Percentiles rank a stretch among this genome's conserved stretches.
Conservation (phyloP, 139 green algal species). For the Chlamydomonas sp. region DNA sequence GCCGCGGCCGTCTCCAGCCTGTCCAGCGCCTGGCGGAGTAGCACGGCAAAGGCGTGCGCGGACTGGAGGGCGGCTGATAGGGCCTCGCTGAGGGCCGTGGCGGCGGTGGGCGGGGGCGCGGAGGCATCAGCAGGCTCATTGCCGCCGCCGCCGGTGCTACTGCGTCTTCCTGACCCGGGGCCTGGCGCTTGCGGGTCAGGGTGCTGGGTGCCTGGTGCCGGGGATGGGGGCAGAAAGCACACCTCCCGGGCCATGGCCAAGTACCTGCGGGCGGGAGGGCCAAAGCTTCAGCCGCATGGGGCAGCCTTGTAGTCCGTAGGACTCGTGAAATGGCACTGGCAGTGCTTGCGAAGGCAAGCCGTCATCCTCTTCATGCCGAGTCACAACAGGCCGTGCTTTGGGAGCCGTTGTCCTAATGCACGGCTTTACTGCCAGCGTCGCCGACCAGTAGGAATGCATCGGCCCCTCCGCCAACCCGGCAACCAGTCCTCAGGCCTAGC, state of each 20-base stretch:
- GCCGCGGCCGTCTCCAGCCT: neutral
- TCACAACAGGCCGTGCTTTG: too few species aligned
- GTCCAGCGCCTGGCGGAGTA: slow-evolving; percentile 11
- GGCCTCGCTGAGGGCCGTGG: neutral
- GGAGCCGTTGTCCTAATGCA: too few species aligned
- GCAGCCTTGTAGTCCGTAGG: neutral
- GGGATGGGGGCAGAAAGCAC: slow-evolving; percentile 8
- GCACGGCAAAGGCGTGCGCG: neutral
- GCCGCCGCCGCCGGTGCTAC: neutral
- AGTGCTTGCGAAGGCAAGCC: too few species aligned
- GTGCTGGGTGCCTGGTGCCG: neutral
- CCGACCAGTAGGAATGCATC: neutral
- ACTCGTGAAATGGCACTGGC: too few species aligned
- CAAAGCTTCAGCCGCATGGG: neutral
- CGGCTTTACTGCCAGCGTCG: too few species aligned
- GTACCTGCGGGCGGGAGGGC: neutral
- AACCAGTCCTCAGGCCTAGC: neutral
- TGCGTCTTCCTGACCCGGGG: neutral
- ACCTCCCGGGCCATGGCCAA: slow-evolving; percentile 2
- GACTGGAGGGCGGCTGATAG: neutral
- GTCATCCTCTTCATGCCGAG: too few species aligned
- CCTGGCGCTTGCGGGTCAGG: neutral
- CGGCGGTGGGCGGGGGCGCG: too few species aligned
- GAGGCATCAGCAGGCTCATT: neutral
- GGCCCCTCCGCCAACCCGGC: neutral